These are phyloP conservation scores for Mucor racemosus DNA, from an alignment of 371 early-diverging fungal genomes.

Conservation along the genomic window DNA sequence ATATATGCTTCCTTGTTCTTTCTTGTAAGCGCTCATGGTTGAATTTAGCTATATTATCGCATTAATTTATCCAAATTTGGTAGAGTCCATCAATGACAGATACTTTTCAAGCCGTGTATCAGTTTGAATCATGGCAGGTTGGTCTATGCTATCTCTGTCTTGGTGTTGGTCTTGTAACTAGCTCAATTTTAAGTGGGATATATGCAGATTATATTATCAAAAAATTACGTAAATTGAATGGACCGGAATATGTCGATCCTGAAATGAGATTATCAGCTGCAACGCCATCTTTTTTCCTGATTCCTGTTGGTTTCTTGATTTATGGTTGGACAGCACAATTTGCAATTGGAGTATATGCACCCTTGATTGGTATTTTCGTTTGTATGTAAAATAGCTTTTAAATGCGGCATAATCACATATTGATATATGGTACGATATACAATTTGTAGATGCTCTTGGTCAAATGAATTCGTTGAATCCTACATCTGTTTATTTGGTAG, in stretches of 20 bases:
- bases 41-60: neutral
- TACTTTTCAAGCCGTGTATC: constrained; percentile 37
- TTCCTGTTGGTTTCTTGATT: constrained; percentile 54
- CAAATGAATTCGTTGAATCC: constrained; percentile 46
- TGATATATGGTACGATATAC: neutral
- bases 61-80: neutral
- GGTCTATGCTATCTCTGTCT: constrained; percentile 52
- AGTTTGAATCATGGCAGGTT: constrained; percentile 36
- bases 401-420: neutral
- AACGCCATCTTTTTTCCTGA: constrained; percentile 46
- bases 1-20: constrained; percentile 33
- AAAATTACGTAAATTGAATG: constrained; percentile 16
- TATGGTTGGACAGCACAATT: constrained; percentile 57
- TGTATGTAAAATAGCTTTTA: constrained; percentile 56
- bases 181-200: constrained; percentile 52
- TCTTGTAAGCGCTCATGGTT: constrained; percentile 16
- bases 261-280: constrained; percentile 51
- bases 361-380: constrained; percentile 54
- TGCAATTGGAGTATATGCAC: constrained; percentile 40
- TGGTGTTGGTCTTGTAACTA: constrained; percentile 50
- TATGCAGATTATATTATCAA: constrained; percentile 52
- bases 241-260: constrained; percentile 18
- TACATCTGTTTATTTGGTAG: constrained; percentile 56
- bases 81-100: constrained; percentile 47
- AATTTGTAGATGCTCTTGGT: constrained; percentile 28